Base-by-base conservation (phyloP, 116 monocot genomes). In the Cymodocea nodosa region DNA sequence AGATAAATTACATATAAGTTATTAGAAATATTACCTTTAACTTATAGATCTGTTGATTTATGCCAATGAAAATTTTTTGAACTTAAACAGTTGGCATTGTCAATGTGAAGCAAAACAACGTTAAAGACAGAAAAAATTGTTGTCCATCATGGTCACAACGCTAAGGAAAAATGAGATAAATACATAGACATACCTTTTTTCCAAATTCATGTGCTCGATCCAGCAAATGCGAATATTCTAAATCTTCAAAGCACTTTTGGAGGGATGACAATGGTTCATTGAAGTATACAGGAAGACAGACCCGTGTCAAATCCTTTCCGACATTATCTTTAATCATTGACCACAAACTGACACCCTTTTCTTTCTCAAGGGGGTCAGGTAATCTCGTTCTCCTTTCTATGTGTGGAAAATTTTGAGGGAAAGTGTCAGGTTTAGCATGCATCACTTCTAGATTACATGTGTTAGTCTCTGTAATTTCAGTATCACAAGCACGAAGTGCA, bases 191-290 rank as follows among this genome's bases (percentile, higher is more conserved):
- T 71, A 94, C 94, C 90, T 59, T 74, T 71, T 78, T 87, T 15
- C 94, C 94, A 56, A 57, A 79, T 65, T 80, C 74, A 74, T 85
- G 83, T n/a, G 94, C 94, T 68, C 76, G 71, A 74, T 89, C 94
- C 71, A 94, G 77, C 40, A 94, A 85, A 60, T 82, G 75, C 18
- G 94, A 90, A 69, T 90, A 90, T 71, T 94, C 94, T 57, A 95
- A 63, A 18, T 95, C 95, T 65, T 95, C 95, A 82, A 80, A 95
- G 63, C 95, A 90, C 63, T 95, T 95, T 64, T 90, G 95, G 0
- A 95, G 85, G n/a, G 90, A 95, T 72, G 95, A 95, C 39, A 95
- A 54, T 22, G 95, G 95, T 63, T 95, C 95, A 70, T 95, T 95
- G 71, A 95, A 95, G 70, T 90, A 95, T 59, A 95, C 95, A 64